phyloP scores from a whole-genome alignment of 768 basidiomycete species.

The Podaxis mareebaensis region DNA sequence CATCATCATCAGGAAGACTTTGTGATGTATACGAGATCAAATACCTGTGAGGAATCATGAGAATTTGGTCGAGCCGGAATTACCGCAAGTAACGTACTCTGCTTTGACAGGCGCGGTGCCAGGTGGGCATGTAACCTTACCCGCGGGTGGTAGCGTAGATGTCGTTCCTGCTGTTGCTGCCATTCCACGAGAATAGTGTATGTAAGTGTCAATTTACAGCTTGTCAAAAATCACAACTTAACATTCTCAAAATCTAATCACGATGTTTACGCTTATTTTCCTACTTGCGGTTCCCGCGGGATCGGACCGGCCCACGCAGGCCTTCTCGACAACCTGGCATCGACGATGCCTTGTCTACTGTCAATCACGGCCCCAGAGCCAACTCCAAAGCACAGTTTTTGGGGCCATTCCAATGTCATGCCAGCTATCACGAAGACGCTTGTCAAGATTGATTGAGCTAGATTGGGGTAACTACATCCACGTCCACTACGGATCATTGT shows the following conservation, averaged over 20 bases:
- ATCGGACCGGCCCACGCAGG: neutral
- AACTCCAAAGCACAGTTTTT: neutral
- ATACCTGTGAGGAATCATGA: conserved; percentile 26
- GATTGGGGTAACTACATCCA: neutral
- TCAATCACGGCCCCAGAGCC: neutral
- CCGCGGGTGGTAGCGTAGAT: neutral
- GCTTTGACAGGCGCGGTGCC: conserved; percentile 41
- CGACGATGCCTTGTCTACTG: neutral
- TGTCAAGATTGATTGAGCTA: neutral
- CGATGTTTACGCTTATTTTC: neutral
- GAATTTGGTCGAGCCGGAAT: neutral
- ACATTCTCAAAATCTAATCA: neutral
- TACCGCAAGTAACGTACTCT: conserved; percentile 30
- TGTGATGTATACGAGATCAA: conserved; percentile 29
- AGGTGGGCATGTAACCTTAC: conserved; percentile 20
- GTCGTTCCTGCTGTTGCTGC: neutral
- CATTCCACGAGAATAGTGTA: neutral
- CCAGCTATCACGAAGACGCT: neutral
- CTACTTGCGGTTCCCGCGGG: neutral
- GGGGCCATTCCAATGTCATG: neutral
- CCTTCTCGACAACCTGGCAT: neutral
- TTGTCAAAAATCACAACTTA: neutral
- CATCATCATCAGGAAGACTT: conserved; percentile 39
- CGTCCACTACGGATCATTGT: conserved; percentile 9
- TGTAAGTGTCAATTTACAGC: neutral